A percentile compares a stretch with the other conserved stretches of the same genome.
These are phyloP conservation scores for Ramichloridium luteum DNA, from an alignment of 2,329 filamentous ascomycete genomes.

Conservation along the genomic window DNA sequence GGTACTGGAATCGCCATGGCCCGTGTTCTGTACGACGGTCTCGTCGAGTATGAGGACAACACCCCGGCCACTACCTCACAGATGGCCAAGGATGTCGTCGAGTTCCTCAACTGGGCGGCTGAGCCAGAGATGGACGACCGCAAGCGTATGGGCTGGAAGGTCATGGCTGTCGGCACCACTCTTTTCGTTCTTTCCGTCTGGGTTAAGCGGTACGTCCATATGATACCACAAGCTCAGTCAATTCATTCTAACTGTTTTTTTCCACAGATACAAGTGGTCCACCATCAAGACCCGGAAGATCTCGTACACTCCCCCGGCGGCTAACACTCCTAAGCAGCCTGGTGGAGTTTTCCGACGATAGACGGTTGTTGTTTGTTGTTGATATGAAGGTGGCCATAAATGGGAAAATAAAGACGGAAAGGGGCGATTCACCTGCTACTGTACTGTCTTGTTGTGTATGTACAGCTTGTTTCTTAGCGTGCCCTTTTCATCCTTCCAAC, in stretches of 20 bases:
- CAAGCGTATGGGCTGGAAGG: constrained; percentile 99
- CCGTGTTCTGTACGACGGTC: constrained; percentile 91
- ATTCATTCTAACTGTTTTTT: too few species aligned
- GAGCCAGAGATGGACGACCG: constrained; percentile 99
- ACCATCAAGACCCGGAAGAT: constrained; percentile 93
- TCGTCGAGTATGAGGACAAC: constrained; percentile 96
- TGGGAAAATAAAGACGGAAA: constrained; percentile 3
- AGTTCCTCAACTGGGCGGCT: constrained; percentile 98
- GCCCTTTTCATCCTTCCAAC: constrained; percentile 4
- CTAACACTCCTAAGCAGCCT: constrained; percentile 11
- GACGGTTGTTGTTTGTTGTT: too few species aligned
- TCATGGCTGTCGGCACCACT: constrained; percentile 64
- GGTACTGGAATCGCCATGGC: constrained; percentile 98
- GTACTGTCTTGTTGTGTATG: constrained; percentile 10
- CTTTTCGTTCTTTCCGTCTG: constrained; percentile 83
- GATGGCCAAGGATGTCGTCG: constrained; percentile 98
- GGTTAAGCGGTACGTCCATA: constrained; percentile 63
- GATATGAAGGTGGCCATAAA: too few species aligned
- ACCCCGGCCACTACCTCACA: constrained; percentile 91
- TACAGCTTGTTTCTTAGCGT: constrained; percentile 17
- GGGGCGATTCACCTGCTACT: constrained; percentile 4
- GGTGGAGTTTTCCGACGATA: constrained; percentile 19
- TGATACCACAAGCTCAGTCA: not conserved
- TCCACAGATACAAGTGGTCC: constrained; percentile 78
- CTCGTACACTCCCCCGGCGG: constrained; percentile 16